phyloP scores from a whole-genome alignment of 352 stramenopile genomes.

The Pythium insidiosum region DNA sequence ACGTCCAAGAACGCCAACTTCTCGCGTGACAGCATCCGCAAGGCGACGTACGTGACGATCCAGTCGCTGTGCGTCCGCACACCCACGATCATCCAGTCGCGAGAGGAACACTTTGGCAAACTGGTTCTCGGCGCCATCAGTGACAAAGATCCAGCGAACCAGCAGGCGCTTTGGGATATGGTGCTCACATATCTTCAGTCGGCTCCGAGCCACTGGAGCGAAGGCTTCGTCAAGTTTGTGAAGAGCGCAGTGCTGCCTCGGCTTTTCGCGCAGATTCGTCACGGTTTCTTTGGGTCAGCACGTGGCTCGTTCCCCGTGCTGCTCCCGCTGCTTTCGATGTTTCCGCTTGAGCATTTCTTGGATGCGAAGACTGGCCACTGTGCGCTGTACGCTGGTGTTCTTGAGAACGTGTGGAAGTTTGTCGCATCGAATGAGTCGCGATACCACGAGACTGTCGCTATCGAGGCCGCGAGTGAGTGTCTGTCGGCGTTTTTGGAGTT shows the following conservation, averaged over 20 bases:
- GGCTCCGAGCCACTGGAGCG: constrained; percentile 31
- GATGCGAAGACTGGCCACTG: constrained; percentile 31
- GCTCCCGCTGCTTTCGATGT: constrained; percentile 61
- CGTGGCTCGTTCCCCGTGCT: constrained; percentile 56
- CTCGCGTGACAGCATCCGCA: constrained; percentile 54
- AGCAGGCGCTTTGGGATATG: constrained; percentile 65
- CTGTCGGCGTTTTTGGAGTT: constrained; percentile 58
- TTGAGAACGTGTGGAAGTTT: constrained; percentile 72
- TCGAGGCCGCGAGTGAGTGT: constrained; percentile 67
- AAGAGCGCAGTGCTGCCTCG: constrained; percentile 52
- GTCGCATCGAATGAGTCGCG: constrained; percentile 41
- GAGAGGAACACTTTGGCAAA: constrained; percentile 60
- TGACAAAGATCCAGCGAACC: constrained; percentile 63
- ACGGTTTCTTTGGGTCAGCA: constrained; percentile 75
- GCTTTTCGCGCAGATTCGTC: constrained; percentile 61
- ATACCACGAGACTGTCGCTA: constrained; percentile 41
- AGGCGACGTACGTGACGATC: constrained; percentile 50
- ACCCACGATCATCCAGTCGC: constrained; percentile 26
- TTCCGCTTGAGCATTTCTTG: constrained; percentile 50
- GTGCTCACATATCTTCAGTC: constrained; percentile 64
- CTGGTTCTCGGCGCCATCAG: constrained; percentile 56
- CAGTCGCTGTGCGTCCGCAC: constrained; percentile 37
- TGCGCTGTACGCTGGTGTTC: constrained; percentile 43
- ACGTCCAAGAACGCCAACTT: constrained; percentile 77
- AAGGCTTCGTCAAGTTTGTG: constrained; percentile 53